Evolutionary conservation across 2,329 filamentous ascomycete genomes (phyloP).

Genomic region (Zasmidium cellare): DNA sequence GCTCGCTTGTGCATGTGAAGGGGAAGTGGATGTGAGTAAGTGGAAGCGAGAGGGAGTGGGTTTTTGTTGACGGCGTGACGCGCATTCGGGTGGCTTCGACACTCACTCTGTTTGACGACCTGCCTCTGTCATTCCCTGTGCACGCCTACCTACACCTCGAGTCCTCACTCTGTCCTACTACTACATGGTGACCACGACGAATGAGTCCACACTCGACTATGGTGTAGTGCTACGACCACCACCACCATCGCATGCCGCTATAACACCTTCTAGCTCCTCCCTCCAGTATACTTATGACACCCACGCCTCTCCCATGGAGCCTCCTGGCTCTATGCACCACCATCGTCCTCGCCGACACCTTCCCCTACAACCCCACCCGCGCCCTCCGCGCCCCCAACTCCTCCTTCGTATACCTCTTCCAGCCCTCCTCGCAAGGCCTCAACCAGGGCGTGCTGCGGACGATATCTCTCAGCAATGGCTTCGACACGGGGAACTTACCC

Average conservation of each 20-base stretch:
- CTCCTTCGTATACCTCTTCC: constrained; percentile 69
- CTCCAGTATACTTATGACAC: constrained; percentile 20
- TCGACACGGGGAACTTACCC: constrained; percentile 50
- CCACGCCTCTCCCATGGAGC: constrained; percentile 17
- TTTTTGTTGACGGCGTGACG: constrained; percentile 7
- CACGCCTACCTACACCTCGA: not conserved
- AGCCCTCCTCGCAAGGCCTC: constrained; percentile 50
- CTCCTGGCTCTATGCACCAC: constrained; percentile 28
- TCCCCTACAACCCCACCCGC: constrained; percentile 77
- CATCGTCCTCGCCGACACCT: constrained; percentile 19
- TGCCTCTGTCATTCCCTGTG: not conserved
- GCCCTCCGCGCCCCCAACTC: constrained; percentile 59
- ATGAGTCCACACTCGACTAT: constrained; percentile 9
- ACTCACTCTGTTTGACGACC: not conserved
- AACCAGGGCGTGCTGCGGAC: constrained; percentile 58
- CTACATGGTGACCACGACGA: not conserved
- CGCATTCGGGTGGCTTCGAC: not conserved
- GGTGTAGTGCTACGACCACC: constrained; percentile 14
- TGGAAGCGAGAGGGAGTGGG: not conserved
- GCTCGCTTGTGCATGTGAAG: too few relatives aligned
- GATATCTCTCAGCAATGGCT: constrained; percentile 63
- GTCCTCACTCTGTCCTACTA: constrained; percentile 1
- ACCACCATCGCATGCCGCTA: constrained; percentile 4
- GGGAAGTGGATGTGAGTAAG: too few relatives aligned
- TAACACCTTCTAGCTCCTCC: constrained; percentile 3